Percentiles rank a stretch among this genome's conserved stretches.
phyloP scores from a whole-genome alignment of 345 rosid genomes.

The Fremontodendron californicum region DNA sequence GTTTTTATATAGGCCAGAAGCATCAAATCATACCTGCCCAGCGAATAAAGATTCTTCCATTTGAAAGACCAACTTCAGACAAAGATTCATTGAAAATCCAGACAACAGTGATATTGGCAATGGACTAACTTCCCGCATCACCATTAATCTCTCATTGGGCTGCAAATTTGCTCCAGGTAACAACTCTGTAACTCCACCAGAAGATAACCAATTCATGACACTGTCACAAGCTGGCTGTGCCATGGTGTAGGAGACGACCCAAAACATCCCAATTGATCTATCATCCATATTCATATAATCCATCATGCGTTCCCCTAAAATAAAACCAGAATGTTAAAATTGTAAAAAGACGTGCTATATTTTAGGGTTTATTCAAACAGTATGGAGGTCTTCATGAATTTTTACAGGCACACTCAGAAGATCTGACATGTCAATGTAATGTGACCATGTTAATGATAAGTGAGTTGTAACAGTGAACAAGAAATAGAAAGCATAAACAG shows the following conservation, averaged over 20 bases:
- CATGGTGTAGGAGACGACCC: slow-evolving; percentile 97
- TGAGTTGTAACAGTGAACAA: not conserved
- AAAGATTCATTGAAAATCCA: slow-evolving; percentile 82
- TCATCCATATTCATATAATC: slow-evolving; percentile 98
- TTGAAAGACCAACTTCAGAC: slow-evolving; percentile 71
- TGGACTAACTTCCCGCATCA: slow-evolving; percentile 91
- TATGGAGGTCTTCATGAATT: slow-evolving; percentile 4
- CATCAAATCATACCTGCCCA: slow-evolving; percentile 58
- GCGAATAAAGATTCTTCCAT: slow-evolving; percentile 85
- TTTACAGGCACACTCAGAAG: not conserved
- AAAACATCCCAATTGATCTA: slow-evolving; percentile 94
- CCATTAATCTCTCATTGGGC: slow-evolving; percentile 72
- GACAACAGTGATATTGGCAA: slow-evolving; percentile 84
- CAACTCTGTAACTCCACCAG: slow-evolving; percentile 69
- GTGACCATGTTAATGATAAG: not conserved
- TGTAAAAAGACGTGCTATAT: not conserved
- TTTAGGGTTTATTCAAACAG: slow-evolving; percentile 4
- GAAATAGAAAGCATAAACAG: not conserved
- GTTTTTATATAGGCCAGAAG: not conserved
- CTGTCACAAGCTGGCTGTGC: slow-evolving; percentile 92
- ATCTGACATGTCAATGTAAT: not conserved
- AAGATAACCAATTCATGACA: slow-evolving; percentile 74
- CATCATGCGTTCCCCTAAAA: slow-evolving; percentile 81
- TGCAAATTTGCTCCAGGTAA: slow-evolving; percentile 57
- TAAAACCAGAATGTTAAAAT: slow-evolving; percentile 17